These are phyloP conservation scores for Fusarium coicis DNA, from an alignment of 2,329 filamentous ascomycete genomes.

Conservation along the genomic window DNA sequence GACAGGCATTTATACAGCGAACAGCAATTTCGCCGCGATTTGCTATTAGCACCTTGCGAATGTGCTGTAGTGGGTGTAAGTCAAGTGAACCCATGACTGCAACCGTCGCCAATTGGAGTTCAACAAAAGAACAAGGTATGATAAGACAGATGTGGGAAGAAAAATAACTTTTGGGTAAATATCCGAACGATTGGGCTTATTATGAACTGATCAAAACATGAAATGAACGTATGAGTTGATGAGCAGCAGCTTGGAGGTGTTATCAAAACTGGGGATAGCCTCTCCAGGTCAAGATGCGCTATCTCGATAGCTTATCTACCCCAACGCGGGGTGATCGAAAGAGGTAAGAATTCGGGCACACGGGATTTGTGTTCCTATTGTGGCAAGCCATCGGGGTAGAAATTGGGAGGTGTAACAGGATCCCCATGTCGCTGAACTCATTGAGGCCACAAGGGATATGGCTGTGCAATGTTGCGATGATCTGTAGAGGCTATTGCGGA, in stretches of 20 bases:
- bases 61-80: background rate
- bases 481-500: background rate
- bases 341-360: background rate
- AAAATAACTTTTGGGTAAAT: fast-evolving
- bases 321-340: background rate
- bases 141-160: background rate
- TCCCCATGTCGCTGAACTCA: background rate
- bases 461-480: background rate
- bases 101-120: too few relatives aligned
- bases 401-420: background rate
- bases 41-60: background rate
- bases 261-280: constrained; percentile 4
- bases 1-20: background rate
- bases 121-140: background rate
- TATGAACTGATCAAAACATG: background rate
- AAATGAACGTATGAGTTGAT: background rate
- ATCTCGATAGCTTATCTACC: constrained; percentile 5
- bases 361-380: background rate
- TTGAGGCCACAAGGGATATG: background rate
- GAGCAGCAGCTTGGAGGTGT: background rate
- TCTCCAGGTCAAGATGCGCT: background rate
- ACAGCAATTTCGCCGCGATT: constrained; percentile 2
- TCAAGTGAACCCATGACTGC: background rate
- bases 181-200: background rate
- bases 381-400: background rate